Conservation (phyloP, 257 asterid species). For the Solanum chiquidenum region DNA sequence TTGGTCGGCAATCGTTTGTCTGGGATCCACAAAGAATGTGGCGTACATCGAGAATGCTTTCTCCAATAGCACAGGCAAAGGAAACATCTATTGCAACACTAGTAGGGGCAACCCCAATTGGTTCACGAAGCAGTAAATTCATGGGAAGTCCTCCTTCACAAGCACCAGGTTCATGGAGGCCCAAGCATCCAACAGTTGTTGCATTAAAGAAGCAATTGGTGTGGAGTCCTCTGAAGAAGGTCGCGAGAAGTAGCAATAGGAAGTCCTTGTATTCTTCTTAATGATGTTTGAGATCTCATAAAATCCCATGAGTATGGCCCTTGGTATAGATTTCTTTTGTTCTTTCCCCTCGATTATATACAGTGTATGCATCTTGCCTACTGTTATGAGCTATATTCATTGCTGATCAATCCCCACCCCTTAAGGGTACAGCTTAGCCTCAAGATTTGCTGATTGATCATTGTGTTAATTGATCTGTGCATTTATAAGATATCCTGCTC, state of each 20-base stretch:
- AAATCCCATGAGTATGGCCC: background rate
- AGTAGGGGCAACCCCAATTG: slow-evolving; percentile 45
- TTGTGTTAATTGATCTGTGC: background rate
- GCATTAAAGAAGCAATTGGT: slow-evolving; percentile 28
- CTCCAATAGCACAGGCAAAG: slow-evolving; percentile 46
- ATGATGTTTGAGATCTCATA: background rate
- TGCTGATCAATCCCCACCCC: background rate
- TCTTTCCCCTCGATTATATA: background rate
- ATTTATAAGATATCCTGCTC: background rate
- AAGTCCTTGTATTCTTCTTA: slow-evolving; percentile 13
- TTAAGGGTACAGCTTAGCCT: background rate
- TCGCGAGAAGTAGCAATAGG: slow-evolving; percentile 15
- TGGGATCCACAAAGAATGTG: slow-evolving; percentile 80
- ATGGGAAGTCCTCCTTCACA: slow-evolving; percentile 41
- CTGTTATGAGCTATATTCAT: background rate
- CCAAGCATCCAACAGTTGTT: slow-evolving; percentile 35
- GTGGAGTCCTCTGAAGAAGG: slow-evolving; percentile 36
- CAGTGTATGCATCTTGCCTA: background rate
- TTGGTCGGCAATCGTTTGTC: slow-evolving; percentile 61
- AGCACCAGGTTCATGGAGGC: slow-evolving; percentile 32
- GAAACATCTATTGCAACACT: slow-evolving; percentile 11
- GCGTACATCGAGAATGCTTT: slow-evolving; percentile 47
- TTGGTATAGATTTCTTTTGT: background rate
- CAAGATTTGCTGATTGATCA: background rate
- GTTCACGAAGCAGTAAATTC: slow-evolving; percentile 49